phyloP scores from a whole-genome alignment of 192 early-diverging fungal genomes.

The Pilaira anomala region DNA sequence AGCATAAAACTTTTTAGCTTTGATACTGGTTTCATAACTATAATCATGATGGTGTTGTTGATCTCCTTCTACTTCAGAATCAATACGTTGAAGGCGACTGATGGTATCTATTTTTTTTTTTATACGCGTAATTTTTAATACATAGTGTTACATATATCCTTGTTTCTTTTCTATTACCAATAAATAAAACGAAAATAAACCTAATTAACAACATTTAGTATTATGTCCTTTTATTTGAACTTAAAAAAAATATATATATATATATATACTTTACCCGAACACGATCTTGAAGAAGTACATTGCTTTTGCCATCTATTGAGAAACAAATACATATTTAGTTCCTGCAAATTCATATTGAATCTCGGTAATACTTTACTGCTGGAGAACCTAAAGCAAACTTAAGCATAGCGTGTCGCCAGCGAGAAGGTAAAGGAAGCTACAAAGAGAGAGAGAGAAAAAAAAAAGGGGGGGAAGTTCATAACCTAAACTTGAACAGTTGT shows the following conservation, averaged over 20 bases:
- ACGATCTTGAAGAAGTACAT: conserved; percentile 47
- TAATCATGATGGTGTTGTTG: conserved; percentile 28
- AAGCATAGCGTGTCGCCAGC: conserved; percentile 49
- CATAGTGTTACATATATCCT: background rate
- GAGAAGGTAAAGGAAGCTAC: conserved; percentile 50
- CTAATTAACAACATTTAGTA: conserved; percentile 24
- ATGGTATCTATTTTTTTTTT: conserved; percentile 41
- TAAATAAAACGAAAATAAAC: conserved; percentile 54
- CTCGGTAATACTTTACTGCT: conserved; percentile 28
- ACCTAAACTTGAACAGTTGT: background rate
- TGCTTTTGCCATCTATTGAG: conserved; percentile 28
- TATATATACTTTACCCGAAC: conserved; percentile 44
- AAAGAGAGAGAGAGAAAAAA: no score
- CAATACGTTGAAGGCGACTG: conserved; percentile 43
- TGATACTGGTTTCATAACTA: conserved; percentile 36
- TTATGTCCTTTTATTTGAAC: background rate
- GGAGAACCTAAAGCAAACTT: conserved; percentile 45
- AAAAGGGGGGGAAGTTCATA: background rate
- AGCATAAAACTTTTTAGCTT: conserved; percentile 54
- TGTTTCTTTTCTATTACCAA: conserved; percentile 37
- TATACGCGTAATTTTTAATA: background rate
- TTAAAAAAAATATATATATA: background rate
- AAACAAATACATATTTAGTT: background rate
- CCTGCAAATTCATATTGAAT: background rate
- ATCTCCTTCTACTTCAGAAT: conserved; percentile 22